A percentile compares a stretch with the other conserved stretches of the same genome.
phyloP scores from a whole-genome alignment of 2,329 filamentous ascomycete genomes.

The Fusarium mangiferae region DNA sequence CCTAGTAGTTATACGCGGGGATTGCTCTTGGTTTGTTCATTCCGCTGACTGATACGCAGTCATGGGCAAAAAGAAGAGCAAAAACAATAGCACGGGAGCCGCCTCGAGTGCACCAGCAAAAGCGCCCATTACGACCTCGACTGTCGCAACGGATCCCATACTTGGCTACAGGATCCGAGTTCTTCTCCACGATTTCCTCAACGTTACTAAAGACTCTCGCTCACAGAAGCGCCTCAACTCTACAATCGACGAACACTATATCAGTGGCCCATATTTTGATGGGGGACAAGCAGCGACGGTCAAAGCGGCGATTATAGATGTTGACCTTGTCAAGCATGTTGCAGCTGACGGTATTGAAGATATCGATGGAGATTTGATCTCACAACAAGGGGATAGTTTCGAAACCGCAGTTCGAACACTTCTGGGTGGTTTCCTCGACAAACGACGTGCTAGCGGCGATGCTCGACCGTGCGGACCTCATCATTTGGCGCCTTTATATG shows the following conservation, averaged over 20 bases:
- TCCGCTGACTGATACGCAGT: not conserved
- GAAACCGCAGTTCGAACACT: not conserved
- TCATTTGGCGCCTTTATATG: not conserved
- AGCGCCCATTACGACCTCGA: not conserved
- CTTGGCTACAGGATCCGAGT: constrained; percentile 2
- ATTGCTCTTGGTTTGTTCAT: no score
- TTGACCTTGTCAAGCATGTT: not conserved
- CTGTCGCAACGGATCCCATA: not conserved
- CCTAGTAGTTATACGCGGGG: not conserved
- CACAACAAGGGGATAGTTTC: not conserved
- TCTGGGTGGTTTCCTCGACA: not conserved
- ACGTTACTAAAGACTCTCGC: not conserved
- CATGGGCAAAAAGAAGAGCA: constrained; percentile 1
- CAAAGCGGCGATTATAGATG: not conserved
- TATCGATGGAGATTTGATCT: not conserved
- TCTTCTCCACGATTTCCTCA: constrained; percentile 13
- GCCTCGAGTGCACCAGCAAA: not conserved
- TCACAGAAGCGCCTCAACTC: constrained; percentile 3
- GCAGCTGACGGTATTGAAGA: not conserved
- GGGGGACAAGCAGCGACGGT: not conserved
- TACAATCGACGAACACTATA: not conserved
- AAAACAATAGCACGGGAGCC: not conserved
- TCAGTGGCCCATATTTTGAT: constrained; percentile 2
- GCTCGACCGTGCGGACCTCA: constrained; percentile 7
- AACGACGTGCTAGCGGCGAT: constrained; percentile 2